phyloP scores from a whole-genome alignment of 441 rosid species.

The Bocquillonia castaneifolia region DNA sequence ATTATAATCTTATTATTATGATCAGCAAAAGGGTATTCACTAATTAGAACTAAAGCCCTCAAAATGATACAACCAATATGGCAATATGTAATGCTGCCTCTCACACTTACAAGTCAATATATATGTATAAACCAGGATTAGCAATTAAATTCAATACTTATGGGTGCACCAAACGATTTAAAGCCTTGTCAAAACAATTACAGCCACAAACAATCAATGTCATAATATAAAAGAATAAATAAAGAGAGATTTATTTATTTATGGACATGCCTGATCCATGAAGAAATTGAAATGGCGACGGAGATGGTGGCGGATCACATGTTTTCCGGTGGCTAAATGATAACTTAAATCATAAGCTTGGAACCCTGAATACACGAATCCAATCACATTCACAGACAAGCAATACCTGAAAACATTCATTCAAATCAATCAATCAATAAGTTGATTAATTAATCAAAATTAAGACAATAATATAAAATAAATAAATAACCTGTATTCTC shows the following conservation, averaged over 20 bases:
- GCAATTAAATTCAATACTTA: no score
- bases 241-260: no score
- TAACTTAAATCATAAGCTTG: constrained; percentile 65
- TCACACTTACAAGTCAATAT: no score
- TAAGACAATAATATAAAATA: neutral
- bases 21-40: neutral
- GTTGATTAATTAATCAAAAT: neutral
- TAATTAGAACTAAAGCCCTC: no score
- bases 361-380: constrained; percentile 64
- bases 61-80: no score
- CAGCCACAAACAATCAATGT: neutral
- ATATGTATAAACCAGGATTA: no score
- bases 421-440: no score
- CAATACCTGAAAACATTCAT: constrained; percentile 95
- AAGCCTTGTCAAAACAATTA: neutral
- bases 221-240: neutral
- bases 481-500: constrained; percentile 63
- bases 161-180: no score
- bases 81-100: no score
- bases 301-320: constrained; percentile 43
- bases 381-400: constrained; percentile 72
- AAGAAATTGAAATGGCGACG: constrained; percentile 59
- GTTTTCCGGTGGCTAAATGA: constrained; percentile 44
- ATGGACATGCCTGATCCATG: constrained; percentile 93
- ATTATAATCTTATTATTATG: neutral